These are phyloP conservation scores for Phyllosticta citriasiana DNA, from an alignment of 2,329 filamentous ascomycete species.

Conservation along the genomic window DNA sequence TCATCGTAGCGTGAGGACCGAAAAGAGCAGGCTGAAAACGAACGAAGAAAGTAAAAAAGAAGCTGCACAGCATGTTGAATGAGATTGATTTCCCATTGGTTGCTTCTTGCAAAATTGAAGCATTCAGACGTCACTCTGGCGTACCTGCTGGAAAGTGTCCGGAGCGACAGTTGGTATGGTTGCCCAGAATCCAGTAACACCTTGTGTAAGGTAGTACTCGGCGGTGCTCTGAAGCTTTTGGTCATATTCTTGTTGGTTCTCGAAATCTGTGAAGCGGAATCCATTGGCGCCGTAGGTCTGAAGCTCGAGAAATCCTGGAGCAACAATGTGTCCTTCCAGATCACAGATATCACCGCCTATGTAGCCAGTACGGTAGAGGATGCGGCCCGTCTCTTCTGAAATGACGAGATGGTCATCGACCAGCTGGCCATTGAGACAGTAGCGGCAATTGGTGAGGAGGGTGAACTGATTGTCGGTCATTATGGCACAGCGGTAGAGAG, in stretches of 20 bases:
- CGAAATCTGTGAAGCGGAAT: constrained; percentile 45
- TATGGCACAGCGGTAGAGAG: neutral
- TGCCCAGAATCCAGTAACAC: constrained; percentile 45
- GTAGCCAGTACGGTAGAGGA: constrained; percentile 33
- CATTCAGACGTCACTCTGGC: neutral
- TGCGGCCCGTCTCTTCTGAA: constrained; percentile 34
- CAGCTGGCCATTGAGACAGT: constrained; percentile 34
- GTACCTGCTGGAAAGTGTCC: constrained; percentile 37
- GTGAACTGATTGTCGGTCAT: constrained; percentile 35
- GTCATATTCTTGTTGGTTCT: constrained; percentile 32
- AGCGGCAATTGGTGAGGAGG: constrained; percentile 36
- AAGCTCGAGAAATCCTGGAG: constrained; percentile 46
- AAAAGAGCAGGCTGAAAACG: neutral
- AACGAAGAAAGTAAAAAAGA: neutral
- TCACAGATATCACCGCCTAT: constrained; percentile 38
- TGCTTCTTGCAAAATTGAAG: neutral
- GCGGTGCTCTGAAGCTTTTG: constrained; percentile 38
- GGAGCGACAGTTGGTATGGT: constrained; percentile 42
- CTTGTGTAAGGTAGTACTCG: constrained; percentile 39
- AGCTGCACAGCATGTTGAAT: neutral
- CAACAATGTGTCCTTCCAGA: constrained; percentile 40
- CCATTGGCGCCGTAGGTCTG: constrained; percentile 46
- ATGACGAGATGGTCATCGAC: constrained; percentile 36
- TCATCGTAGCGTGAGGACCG: neutral
- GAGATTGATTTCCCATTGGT: neutral